Evolutionary conservation across 2,329 filamentous ascomycete species (phyloP).

Genomic region (Fonsecaea nubica): DNA sequence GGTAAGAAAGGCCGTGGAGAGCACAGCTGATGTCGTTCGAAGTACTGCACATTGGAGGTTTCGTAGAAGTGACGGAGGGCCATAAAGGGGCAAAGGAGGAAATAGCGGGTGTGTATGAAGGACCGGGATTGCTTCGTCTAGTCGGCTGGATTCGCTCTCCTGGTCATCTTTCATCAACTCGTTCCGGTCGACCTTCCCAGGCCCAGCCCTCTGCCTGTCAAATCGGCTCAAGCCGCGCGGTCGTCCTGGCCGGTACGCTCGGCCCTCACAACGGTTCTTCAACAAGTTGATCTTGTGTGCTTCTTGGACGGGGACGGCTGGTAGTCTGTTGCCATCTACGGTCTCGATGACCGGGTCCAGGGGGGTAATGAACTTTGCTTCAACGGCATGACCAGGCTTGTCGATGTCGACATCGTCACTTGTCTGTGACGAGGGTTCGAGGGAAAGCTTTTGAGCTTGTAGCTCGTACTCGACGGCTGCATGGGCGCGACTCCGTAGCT

Average conservation of each 20-base stretch:
- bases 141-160: conserved; percentile 28
- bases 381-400: conserved; percentile 37
- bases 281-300: conserved; percentile 70
- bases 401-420: conserved; percentile 17
- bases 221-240: conserved; percentile 33
- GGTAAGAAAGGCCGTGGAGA: conserved; percentile 78
- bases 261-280: conserved; percentile 38
- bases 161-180: conserved; percentile 23
- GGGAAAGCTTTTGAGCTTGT: conserved; percentile 42
- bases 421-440: conserved; percentile 31
- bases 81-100: conserved; percentile 81
- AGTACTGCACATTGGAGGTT: conserved; percentile 71
- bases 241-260: conserved; percentile 17
- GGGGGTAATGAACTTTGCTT: conserved; percentile 61
- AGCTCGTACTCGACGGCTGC: conserved; percentile 37
- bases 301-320: conserved; percentile 72
- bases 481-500: conserved; percentile 28
- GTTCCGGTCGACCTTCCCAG: conserved; percentile 20
- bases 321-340: conserved; percentile 69
- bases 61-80: conserved; percentile 71
- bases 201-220: conserved; percentile 18
- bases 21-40: conserved; percentile 70
- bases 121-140: conserved; percentile 59
- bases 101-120: conserved; percentile 81
- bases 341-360: conserved; percentile 76